Conservation (phyloP, 1,139 yeast genomes). For the Torulaspora globosa region DNA sequence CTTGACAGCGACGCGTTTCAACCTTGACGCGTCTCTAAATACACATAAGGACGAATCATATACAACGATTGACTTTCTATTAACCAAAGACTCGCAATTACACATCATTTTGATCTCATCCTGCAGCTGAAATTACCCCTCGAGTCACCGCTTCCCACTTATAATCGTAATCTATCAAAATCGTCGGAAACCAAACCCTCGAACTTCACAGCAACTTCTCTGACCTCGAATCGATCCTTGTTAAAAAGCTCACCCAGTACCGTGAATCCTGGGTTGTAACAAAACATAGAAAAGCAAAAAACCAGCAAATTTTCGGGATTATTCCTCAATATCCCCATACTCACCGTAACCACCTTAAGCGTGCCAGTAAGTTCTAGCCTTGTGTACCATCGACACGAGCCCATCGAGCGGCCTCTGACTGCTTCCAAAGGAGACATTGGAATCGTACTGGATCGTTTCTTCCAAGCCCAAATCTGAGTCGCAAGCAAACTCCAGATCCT, state of each 20-base stretch:
- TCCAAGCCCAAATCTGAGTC: conserved; percentile 15
- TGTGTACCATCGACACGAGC: conserved; percentile 22
- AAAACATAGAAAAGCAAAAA: not conserved
- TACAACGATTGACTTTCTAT: conserved; percentile 3
- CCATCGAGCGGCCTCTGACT: conserved; percentile 19
- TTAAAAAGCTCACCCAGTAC: too few relatives aligned
- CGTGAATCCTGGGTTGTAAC: not conserved
- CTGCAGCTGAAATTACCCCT: not conserved
- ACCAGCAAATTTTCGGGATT: not conserved
- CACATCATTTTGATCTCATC: not conserved
- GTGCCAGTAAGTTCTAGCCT: conserved; percentile 25
- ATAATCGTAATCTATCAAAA: conserved; percentile 3
- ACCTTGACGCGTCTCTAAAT: conserved; percentile 1
- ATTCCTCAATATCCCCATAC: not conserved
- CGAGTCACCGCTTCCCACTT: not conserved
- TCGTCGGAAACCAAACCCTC: conserved; percentile 2
- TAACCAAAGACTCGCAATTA: not conserved
- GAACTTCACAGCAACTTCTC: not conserved
- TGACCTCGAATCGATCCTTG: too few relatives aligned
- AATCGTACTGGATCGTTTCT: conserved; percentile 14
- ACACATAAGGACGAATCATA: not conserved
- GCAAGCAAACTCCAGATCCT: conserved; percentile 21
- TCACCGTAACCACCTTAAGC: conserved; percentile 1
- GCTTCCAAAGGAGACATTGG: conserved; percentile 7
- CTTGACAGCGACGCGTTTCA: not conserved